phyloP scores from a whole-genome alignment of 768 basidiomycete genomes.

The Boletus reticuloceps region DNA sequence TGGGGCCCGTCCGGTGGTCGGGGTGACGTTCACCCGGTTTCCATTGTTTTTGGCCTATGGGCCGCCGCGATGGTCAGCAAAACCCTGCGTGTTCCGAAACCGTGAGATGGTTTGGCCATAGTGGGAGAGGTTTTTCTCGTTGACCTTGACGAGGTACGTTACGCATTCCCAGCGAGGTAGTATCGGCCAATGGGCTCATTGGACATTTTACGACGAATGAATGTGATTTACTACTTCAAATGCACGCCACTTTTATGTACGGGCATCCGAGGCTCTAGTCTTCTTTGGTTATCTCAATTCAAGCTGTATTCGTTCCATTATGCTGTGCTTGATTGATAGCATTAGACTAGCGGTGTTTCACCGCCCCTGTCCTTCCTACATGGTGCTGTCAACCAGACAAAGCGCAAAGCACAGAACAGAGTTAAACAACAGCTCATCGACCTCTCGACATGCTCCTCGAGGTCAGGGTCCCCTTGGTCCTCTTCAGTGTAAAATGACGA shows the following conservation, averaged over 20 bases:
- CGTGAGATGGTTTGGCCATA: slow-evolving; percentile 35
- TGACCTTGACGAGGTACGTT: slow-evolving; percentile 3
- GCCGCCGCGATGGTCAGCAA: slow-evolving; percentile 98
- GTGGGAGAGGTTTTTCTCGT: neutral
- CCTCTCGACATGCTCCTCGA: slow-evolving; percentile 12
- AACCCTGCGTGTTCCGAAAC: slow-evolving; percentile 84
- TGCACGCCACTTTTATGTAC: neutral
- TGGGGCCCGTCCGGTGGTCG: slow-evolving; percentile 72
- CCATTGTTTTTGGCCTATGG: slow-evolving; percentile 80
- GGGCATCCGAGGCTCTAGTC: neutral
- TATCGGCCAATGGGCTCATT: neutral
- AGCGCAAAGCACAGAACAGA: neutral
- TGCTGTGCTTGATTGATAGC: no score
- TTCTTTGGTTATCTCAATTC: no score
- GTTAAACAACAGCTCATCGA: neutral
- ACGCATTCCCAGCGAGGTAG: neutral
- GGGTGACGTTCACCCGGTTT: slow-evolving; percentile 82
- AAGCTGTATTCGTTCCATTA: no score
- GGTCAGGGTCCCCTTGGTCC: neutral
- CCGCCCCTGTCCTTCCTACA: no score
- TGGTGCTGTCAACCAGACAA: neutral
- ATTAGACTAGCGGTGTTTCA: no score
- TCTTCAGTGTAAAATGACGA: neutral
- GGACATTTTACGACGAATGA: slow-evolving; percentile 16
- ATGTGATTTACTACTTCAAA: slow-evolving; percentile 7